A percentile compares a stretch with the other conserved stretches of the same genome.
Evolutionary conservation across 352 stramenopile species (phyloP).

Genomic region (Blastocystis sp.): DNA sequence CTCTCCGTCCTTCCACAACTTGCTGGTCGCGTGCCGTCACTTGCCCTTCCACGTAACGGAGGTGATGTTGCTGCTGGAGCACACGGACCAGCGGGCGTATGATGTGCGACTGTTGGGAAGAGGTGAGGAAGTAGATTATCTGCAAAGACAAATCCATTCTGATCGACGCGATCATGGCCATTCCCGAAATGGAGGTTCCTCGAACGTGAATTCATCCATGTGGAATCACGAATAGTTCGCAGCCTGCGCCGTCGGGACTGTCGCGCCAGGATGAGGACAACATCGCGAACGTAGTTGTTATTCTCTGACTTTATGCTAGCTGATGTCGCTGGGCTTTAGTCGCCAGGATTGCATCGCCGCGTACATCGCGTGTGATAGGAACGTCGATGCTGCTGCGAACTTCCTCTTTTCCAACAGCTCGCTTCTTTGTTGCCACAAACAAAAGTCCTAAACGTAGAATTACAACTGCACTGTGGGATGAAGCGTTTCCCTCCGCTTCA

Average conservation of each 20-base stretch:
- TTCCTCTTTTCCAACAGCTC: conserved; percentile 89
- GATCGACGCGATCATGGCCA: conserved; percentile 9
- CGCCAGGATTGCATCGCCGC: conserved; percentile 88
- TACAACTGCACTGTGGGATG: background rate
- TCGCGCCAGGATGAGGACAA: conserved; percentile 81
- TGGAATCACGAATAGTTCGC: background rate
- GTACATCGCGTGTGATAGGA: conserved; percentile 98
- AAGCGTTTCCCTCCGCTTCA: background rate
- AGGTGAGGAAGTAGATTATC: background rate
- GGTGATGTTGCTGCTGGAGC: background rate
- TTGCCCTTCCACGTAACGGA: background rate
- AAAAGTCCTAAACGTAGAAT: background rate
- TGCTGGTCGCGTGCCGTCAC: background rate
- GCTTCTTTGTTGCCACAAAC: conserved; percentile 14
- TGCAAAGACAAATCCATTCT: background rate
- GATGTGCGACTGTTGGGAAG: background rate
- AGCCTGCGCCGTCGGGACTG: background rate
- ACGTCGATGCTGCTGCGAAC: conserved; percentile 95
- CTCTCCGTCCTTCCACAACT: background rate
- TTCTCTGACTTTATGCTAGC: conserved; percentile 67
- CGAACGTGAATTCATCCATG: background rate
- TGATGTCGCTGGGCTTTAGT: conserved; percentile 83
- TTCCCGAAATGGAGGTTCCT: background rate
- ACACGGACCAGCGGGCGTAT: conserved; percentile 5
- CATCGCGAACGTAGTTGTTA: conserved; percentile 66